Evolutionary conservation across 805 yeast species (phyloP).

Genomic region (Saccharomycopsis javanensis): DNA sequence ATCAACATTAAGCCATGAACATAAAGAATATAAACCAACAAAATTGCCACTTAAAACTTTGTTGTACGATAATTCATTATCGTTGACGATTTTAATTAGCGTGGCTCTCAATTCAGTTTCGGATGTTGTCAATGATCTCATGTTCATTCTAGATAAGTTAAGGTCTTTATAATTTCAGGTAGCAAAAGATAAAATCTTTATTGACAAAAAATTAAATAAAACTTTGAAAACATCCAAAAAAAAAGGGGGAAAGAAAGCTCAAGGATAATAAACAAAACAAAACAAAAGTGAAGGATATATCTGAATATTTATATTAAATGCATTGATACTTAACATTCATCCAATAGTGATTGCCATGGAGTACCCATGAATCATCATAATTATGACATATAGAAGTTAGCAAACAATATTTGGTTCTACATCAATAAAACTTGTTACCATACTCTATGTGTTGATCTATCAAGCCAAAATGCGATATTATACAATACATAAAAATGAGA

Average conservation of each 20-base stretch:
- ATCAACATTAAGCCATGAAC: conserved; percentile 15
- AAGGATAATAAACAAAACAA: not conserved
- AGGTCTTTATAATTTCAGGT: not conserved
- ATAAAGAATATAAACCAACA: conserved; percentile 18
- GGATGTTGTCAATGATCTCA: conserved; percentile 17
- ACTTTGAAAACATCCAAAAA: not conserved
- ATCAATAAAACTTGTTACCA: not conserved
- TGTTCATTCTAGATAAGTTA: not conserved
- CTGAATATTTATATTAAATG: not conserved
- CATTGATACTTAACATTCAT: not conserved
- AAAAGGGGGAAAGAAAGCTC: not conserved
- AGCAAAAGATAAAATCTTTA: not conserved
- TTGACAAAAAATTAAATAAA: not conserved
- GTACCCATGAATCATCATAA: not conserved
- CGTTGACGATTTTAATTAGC: conserved; percentile 14
- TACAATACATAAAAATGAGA: not conserved
- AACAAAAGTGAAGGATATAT: not conserved
- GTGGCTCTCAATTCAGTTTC: conserved; percentile 11
- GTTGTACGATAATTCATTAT: conserved; percentile 16
- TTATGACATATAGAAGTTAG: not conserved
- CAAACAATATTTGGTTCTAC: not conserved
- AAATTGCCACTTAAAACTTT: conserved; percentile 18
- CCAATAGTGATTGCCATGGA: not conserved
- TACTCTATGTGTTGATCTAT: not conserved
- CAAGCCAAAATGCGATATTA: not conserved